Evolutionary conservation across 345 rosid species (phyloP), one percentile per base, ranked within the genome.

Genomic region (Gossypium longicalyx): DNA sequence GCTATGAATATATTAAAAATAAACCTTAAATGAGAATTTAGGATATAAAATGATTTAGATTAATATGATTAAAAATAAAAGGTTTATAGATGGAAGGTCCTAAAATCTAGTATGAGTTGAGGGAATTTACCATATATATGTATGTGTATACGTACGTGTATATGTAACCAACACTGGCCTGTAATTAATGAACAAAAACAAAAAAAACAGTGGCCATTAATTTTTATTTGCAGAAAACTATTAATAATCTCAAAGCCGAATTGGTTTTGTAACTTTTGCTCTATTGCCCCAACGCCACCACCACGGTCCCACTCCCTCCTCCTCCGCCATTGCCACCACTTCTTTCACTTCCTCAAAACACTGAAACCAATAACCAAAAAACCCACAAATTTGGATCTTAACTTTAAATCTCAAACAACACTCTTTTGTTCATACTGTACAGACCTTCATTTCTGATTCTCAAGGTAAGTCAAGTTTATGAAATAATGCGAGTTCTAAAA

Each of bases 401-500:
- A 65, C 68, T 70, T 48, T 57, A 15, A 64, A 74, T 71, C 76
- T 45, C 47, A 22, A 63, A 13, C 29, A 34, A 49, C 20, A 58
- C 19, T 27, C 9, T 20, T 60, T 19, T 17, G 15, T 66, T 11
- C 58, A 3, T 53, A 41, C 59, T 56, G 6, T 53, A 53, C 59
- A 45, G 62, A 79, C 68, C 83, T 77, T 77, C 92, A 85, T 86
- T 89, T 80, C 58, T 78, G 19, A 77, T 87, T 80, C 54, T 78
- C 13, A 77, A 61, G 86, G 88, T 86, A 79, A 79, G 89, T 67
- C 22, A 61, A 29, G 72, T 76, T 45, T 43, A 2, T 54, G 12
- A 63, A n/a, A 12, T 52, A 60, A 60, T 60, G n/a, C 38, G 9
- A 27, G 41, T 27, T 60, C 3, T 4, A 60, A 60, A 25, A 34